Base-by-base conservation (phyloP, 2,329 filamentous ascomycete genomes). In the Cercospora citrullina region DNA sequence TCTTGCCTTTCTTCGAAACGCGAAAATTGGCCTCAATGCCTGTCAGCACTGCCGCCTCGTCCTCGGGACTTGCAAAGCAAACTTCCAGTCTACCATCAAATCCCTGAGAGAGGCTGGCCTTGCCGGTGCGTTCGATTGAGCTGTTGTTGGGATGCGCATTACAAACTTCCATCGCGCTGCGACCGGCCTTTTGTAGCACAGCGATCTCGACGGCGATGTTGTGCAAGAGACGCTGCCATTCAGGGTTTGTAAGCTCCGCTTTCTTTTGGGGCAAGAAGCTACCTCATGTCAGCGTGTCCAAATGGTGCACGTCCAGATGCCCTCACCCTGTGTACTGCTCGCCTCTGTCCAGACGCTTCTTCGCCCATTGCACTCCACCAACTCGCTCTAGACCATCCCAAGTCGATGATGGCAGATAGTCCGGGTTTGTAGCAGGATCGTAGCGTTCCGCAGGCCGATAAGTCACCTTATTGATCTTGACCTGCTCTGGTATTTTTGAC, bases 151-250 rank as follows among this genome's bases (percentile, higher is more conserved):
- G 14, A 21, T 63, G 55, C 16, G 70, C 93, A 94, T 90, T 72
- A 69, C 77, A 80, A n/a, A 80, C 71, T 55, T 77, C 72, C 14
- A 74, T 70, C 14, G 73, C 62, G 33, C 72, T 69, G 23, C 78
- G 81, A 57, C 80, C 82, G 63, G 81, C 78, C 71, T 80, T 75
- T 68, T 79, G 79, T 75, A 87, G 76, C 3, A 85, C 77, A 68
- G 84, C 83, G 4, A 87, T 77, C 74, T 90, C 87, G 5, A 89
- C 83, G 10, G 86, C 79, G 4, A 87, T 84, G 69, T 86, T 83
- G 69, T 86, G 85, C 48, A 89, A 81, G 26, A 77, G 45, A 45
- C 33, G 84, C 80, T 53, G 75, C 77, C 48, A 79, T 73, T 64
- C 83, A 30, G 80, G 75, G 6, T 78, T 74, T 9, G 72, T 71